These are phyloP conservation scores for Starmerella floris DNA, from an alignment of 805 yeast species.

Conservation along the genomic window DNA sequence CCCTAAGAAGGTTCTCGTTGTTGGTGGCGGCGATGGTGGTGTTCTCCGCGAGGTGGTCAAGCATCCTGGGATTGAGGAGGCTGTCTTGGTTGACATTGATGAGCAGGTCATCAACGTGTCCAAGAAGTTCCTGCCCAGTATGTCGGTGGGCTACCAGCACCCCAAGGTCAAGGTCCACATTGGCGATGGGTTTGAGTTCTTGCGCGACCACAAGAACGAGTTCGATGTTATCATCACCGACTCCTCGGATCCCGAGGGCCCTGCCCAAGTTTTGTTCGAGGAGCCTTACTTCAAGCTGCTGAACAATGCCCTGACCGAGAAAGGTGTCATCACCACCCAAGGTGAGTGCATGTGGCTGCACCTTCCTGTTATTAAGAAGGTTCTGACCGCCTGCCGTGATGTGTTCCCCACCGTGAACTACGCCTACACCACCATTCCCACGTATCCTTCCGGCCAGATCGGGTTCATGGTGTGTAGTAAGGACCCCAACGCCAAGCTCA, in stretches of 20 bases:
- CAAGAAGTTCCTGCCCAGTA: conserved; percentile 73
- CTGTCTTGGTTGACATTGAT: conserved; percentile 87
- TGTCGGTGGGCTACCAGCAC: conserved; percentile 72
- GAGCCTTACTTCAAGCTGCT: conserved; percentile 78
- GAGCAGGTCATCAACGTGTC: conserved; percentile 81
- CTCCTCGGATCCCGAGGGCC: conserved; percentile 97
- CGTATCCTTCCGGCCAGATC: conserved; percentile 78
- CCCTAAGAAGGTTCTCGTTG: conserved; percentile 85
- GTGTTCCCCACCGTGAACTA: conserved; percentile 76
- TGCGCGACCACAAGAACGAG: conserved; percentile 67
- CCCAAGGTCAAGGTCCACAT: conserved; percentile 83
- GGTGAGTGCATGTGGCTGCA: conserved; percentile 81
- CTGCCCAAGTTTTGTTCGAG: conserved; percentile 88
- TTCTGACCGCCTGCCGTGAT: conserved; percentile 58
- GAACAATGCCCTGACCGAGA: conserved; percentile 74
- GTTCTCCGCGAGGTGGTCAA: conserved; percentile 89
- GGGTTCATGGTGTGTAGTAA: conserved; percentile 65
- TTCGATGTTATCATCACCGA: conserved; percentile 95
- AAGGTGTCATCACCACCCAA: conserved; percentile 87
- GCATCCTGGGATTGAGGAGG: conserved; percentile 75
- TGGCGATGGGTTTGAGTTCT: conserved; percentile 96
- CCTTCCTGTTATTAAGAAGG: conserved; percentile 60
- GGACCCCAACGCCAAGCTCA: conserved; percentile 35
- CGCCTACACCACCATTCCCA: conserved; percentile 72
- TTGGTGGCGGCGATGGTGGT: conserved; percentile 99